Evolutionary conservation across 192 early-diverging fungal species (phyloP), one percentile per base, ranked within the genome.

Genomic region (Backusella australiensis): DNA sequence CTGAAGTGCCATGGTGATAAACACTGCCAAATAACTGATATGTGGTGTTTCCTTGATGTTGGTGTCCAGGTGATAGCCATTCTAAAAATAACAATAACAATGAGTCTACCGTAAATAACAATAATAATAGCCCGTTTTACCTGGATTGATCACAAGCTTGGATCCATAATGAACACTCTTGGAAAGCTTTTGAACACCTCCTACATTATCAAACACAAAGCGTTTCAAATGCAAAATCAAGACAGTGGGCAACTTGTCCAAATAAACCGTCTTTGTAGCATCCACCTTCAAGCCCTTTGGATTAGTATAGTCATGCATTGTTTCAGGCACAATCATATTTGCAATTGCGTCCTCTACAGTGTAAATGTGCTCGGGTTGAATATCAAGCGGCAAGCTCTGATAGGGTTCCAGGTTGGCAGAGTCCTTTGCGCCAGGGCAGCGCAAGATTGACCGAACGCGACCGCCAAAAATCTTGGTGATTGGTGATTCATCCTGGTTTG

Each of bases 181-280:
- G 63, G 87, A 87, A 23, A 97, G 75, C 85, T 99, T 99, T 77
- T 92, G 90, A 7, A 92, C 91, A 39, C 90, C 91, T 26, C 91
- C 92, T 42, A 86, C 78, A 71, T 88, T 85, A 73, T 89, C 87
- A 81, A 96, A 99, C 23, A 93, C 89, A 83, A 99, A 98, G 14
- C 97, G 91, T 81, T 99, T 99, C 52, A 99, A 80, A 72, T 98
- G 96, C 19, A 99, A 87, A 29, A 99, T 92, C 26, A 99, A 86
- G 6, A 99, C 90, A 2, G 96, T 93, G 7, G 98, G 98, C 34
- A 95, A 84, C 1, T 73, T 80, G 63, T 98, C 97, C 17, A 99
- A 80, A 56, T 89, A 87, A 32, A 86, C 87, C 81, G 96, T 93
- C 77, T 99, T 99, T 1, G 93, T 95, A 6, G 93, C 95, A 42